Conservation (phyloP, 331 rosid species). For the Pyracantha coccinea region DNA sequence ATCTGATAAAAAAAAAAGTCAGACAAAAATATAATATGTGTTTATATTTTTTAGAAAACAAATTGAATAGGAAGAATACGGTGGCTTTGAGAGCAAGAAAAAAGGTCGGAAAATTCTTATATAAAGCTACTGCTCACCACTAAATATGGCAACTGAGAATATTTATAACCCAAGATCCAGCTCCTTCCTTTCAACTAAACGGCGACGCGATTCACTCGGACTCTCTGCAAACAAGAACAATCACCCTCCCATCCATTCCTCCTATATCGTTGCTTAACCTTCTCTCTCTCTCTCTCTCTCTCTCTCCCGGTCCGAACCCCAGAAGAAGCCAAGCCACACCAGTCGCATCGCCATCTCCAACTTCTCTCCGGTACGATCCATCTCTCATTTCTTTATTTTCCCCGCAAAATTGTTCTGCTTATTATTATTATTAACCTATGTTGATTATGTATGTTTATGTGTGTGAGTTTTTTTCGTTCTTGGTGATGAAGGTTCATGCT, state of each 20-base stretch:
- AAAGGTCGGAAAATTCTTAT: not conserved
- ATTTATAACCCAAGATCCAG: too few species aligned
- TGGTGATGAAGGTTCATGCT: not conserved
- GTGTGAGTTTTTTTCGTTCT: not conserved
- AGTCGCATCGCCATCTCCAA: not conserved
- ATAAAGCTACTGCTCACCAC: not conserved
- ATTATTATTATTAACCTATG: not conserved
- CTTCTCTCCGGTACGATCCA: conserved; percentile 4
- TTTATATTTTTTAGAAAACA: too few species aligned
- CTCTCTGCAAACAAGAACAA: not conserved
- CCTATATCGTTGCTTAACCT: too few species aligned
- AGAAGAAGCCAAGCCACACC: not conserved
- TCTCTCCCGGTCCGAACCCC: not conserved
- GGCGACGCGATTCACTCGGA: not conserved
- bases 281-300: not conserved
- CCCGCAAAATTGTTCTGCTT: not conserved
- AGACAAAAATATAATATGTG: too few species aligned
- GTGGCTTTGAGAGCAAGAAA: not conserved
- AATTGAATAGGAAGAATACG: too few species aligned
- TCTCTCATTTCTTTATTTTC: not conserved
- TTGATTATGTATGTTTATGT: too few species aligned
- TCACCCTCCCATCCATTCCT: not conserved
- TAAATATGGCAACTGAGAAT: not conserved
- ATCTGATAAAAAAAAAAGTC: too few species aligned
- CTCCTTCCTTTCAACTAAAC: not conserved